phyloP scores from a whole-genome alignment of 108 stramenopile species.

The Aurantiochytrium sp. region DNA sequence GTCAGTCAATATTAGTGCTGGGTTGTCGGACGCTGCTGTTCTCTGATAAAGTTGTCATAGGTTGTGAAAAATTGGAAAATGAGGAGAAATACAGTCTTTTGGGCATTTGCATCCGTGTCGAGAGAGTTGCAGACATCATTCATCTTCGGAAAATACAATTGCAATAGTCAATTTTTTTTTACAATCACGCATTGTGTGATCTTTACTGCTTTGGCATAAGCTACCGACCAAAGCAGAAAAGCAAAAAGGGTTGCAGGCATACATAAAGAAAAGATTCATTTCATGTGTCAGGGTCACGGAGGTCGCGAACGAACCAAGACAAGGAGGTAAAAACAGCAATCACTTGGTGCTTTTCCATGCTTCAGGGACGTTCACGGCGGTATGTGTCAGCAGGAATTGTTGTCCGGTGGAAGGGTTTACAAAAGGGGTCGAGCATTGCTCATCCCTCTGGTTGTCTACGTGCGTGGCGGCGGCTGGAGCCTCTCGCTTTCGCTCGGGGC shows the following conservation, averaged over 20 bases:
- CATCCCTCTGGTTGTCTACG: not conserved
- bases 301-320: not conserved
- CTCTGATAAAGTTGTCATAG: too few species aligned
- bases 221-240: too few species aligned
- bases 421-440: not conserved
- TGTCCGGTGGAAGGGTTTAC: not conserved
- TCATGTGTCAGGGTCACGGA: not conserved
- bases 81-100: too few species aligned
- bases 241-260: not conserved
- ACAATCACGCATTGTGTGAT: not conserved
- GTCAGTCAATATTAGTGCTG: too few species aligned
- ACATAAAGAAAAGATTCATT: not conserved
- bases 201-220: not conserved
- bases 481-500: not conserved
- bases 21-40: too few species aligned
- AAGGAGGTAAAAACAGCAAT: not conserved
- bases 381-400: not conserved
- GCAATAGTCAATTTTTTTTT: not conserved
- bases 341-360: not conserved
- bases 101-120: too few species aligned
- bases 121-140: too few species aligned
- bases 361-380: not conserved
- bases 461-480: not conserved
- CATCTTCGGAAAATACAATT: not conserved
- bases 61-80: too few species aligned